Evolutionary conservation across 441 rosid genomes (phyloP), one percentile per base, ranked within the genome.

Genomic region (Adansonia grandidieri): DNA sequence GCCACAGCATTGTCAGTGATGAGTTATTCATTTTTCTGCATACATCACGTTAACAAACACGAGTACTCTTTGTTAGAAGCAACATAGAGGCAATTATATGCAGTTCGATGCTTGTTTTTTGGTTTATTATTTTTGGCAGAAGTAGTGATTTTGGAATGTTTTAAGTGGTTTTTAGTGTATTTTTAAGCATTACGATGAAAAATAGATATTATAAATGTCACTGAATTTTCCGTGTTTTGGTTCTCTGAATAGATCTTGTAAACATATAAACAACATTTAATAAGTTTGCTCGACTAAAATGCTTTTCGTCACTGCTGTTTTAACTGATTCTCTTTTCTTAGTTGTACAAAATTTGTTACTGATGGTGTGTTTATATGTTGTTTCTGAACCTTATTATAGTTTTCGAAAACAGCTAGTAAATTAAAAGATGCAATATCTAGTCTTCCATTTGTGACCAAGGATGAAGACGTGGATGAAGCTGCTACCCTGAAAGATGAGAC

Each of bases 391-490:
- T 71, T 48, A 15, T 11, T 75, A 19, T 76, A 93, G 97, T 93
- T 96, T 82, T 96, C 98, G 17, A 92, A 86, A 84, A 80, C 96
- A 57, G 92, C 97, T 50, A 82, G 85, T 60, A 83, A 42, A 65
- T 61, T 92, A 80, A 94, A 90, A 85, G 97, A 91, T 76, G 80
- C 82, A 54, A 89, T 96, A 81, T 83, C 83, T 66, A 84, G 83
- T 79, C 93, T 92, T 84, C 98, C 97, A 1, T 77, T 88, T 60
- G 91, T 94, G 54, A 89, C 93, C 0, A 86, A 91, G 84, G 92
- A 87, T 54, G 98, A 93, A 71, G 97, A 92, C 65, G 69, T 67
- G 0, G 96, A 91, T 61, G 99, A 95, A 86, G 96, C 95, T 77
- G 90, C 89, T 51, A 82, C 85, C 65, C 88, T 92, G 78, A 80